Base-by-base conservation (phyloP, 371 early-diverging fungal species). In the Fennellomyces sp. region DNA sequence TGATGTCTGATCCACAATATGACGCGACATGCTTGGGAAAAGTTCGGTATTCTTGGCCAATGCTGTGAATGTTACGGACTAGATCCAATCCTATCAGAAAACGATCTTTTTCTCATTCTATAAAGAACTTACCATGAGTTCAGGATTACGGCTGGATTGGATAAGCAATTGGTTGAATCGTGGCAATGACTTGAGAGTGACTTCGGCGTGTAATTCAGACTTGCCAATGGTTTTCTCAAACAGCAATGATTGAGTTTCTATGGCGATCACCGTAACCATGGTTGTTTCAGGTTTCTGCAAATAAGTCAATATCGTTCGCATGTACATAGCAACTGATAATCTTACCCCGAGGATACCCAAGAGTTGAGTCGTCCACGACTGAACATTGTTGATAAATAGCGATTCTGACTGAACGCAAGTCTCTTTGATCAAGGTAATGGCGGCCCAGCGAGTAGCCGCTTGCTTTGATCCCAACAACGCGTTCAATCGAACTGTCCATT, bases 401-500 rank as follows among this genome's bases (percentile, higher is more conserved):
- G 58, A 47, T 21, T 63, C 60, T 10, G 84, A 83, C 60, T 83
- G 84, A 39, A 85, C 80, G 30, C 81, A 80, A 0, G 85, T 82
- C 19, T 75, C 64, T 31, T 71, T 66, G 8, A 88, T 66, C 51
- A 85, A 73, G 21, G 64, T 68, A 8, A 85, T 74, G 4, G 76
- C 85, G 17, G 85, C 83, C 81, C 80, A 85, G 6, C 83, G 81
- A 17, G 81, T 81, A 15, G 78, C 61, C 2, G 68, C 59, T 29
- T 73, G 69, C 42, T 84, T 84, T 2, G 88, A 88, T 39, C 84
- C 82, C 13, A 86, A 63, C 36, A 88, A 60, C 0, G 85, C 68
- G 65, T 82, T 80, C 23, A 88, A 55, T 26, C 88, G 81, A 50
- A 74, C 72, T 8, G 70, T 66, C 88, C 88, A 88, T 66, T 86